A percentile compares a stretch with the other conserved stretches of the same genome.
Conservation (phyloP, 306 rosid genomes). For the Lupinus albus region DNA sequence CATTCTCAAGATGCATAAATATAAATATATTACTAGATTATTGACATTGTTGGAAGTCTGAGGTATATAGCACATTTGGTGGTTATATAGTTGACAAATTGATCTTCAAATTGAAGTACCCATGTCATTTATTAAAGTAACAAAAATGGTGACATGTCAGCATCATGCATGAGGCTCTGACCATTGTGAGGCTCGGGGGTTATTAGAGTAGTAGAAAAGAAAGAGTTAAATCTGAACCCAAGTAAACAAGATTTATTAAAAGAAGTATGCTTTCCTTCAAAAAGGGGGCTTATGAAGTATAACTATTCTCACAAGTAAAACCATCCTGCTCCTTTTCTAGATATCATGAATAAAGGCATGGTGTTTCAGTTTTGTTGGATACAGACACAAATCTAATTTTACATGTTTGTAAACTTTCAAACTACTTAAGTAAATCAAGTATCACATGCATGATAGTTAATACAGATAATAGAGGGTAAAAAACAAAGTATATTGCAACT, state of each 20-base stretch:
- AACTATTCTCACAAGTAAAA: constrained; percentile 26
- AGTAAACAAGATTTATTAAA: neutral
- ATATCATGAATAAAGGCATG: constrained; percentile 5
- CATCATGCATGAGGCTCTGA: neutral
- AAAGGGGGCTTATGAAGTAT: constrained; percentile 23
- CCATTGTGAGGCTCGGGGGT: neutral
- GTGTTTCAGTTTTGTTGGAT: neutral
- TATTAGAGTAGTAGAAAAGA: neutral
- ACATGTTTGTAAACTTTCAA: too few species aligned
- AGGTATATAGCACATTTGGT: constrained; percentile 19
- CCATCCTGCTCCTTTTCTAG: constrained; percentile 7
- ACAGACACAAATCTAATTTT: too few species aligned
- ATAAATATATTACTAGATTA: neutral
- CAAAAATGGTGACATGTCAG: too few species aligned
- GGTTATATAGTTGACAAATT: neutral
- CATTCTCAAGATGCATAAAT: too few species aligned
- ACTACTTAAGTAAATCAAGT: too few species aligned
- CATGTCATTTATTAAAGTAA: neutral
- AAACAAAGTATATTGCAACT: neutral
- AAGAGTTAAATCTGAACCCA: neutral
- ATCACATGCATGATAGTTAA: too few species aligned
- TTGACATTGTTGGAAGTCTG: constrained; percentile 2
- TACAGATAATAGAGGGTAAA: neutral
- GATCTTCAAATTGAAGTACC: neutral
- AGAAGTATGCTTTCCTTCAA: constrained; percentile 8